Percentiles rank a stretch among this genome's conserved stretches.
Conservation (phyloP, 345 rosid species). For the Physaria fendleri region DNA sequence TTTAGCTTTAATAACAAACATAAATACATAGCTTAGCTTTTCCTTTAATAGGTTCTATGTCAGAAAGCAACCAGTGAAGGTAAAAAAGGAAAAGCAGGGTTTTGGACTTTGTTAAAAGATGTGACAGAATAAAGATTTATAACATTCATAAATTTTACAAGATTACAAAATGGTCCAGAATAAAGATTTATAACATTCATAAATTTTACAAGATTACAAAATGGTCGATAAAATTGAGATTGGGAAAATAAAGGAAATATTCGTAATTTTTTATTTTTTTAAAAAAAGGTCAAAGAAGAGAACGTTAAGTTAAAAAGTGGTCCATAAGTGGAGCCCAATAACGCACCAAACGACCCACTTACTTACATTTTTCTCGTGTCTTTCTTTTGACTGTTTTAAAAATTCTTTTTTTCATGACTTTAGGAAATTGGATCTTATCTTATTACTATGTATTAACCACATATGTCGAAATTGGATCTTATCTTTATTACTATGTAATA, state of each 20-base stretch:
- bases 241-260: not conserved
- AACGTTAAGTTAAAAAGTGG: constrained; percentile 9
- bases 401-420: not conserved
- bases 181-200: not conserved
- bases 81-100: constrained; percentile 30
- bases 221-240: not conserved
- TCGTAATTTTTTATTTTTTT: too few relatives aligned
- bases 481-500: too few relatives aligned
- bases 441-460: not conserved
- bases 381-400: constrained; percentile 16
- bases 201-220: not conserved
- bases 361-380: constrained; percentile 15
- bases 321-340: constrained; percentile 21
- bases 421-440: too few relatives aligned
- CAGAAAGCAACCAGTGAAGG: constrained; percentile 31
- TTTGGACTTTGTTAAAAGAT: constrained; percentile 34
- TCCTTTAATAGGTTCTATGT: constrained; percentile 27
- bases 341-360: constrained; percentile 18
- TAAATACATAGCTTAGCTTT: constrained; percentile 14
- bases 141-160: not conserved
- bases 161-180: constrained; percentile 33
- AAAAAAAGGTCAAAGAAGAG: constrained; percentile 26
- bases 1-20: constrained; percentile 23
- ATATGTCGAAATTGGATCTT: too few relatives aligned
- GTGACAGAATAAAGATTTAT: constrained; percentile 17